These are phyloP conservation scores for Bothriochloa decipiens DNA, from an alignment of 176 grass and related monocot species.

Conservation along the genomic window DNA sequence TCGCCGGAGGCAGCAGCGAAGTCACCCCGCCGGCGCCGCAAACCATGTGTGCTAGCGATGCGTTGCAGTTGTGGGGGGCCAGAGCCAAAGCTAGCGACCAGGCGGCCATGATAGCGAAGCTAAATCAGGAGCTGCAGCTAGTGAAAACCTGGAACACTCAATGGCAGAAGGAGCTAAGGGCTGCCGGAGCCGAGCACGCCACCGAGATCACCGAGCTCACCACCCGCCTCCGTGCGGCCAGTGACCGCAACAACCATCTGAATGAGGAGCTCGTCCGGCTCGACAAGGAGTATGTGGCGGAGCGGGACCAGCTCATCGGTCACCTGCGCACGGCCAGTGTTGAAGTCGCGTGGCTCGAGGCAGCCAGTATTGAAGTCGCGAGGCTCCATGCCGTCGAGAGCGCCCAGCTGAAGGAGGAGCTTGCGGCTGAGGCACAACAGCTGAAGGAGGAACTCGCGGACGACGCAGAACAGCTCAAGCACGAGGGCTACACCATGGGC, in stretches of 20 bases:
- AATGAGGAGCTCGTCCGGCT: background rate
- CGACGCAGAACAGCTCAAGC: background rate
- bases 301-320: background rate
- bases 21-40: background rate
- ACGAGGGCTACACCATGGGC: too few species aligned
- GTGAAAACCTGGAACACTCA: background rate
- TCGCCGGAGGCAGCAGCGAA: background rate
- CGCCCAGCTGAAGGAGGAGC: background rate
- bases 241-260: background rate
- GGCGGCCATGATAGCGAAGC: background rate
- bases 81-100: background rate
- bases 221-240: background rate
- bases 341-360: background rate
- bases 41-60: too few species aligned
- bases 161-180: background rate
- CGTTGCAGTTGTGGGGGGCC: background rate
- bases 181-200: background rate
- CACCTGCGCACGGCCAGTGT: background rate
- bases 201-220: background rate
- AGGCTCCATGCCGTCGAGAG: background rate
- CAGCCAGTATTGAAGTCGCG: too few species aligned
- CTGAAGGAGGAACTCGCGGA: background rate
- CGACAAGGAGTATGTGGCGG: too few species aligned
- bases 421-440: background rate
- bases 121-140: background rate